Evolutionary conservation across 2,329 filamentous ascomycete genomes (phyloP).

Genomic region (Apiospora marii): DNA sequence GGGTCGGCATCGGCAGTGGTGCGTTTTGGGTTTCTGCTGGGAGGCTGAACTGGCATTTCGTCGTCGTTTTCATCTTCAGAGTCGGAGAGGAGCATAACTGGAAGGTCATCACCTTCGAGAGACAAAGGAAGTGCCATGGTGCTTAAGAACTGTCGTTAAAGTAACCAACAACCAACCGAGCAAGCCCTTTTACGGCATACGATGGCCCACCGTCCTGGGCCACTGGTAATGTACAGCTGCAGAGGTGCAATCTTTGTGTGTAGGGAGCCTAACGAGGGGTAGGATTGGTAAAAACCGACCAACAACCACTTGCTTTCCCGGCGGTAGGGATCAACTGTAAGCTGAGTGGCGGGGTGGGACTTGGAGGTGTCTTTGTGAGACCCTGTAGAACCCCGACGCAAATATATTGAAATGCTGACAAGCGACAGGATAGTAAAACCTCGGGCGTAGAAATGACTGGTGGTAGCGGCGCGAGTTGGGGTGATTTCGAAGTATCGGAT

Average conservation of each 20-base stretch:
- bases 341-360: not conserved
- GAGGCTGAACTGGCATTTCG: not conserved
- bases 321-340: not conserved
- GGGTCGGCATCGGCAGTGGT: conserved; percentile 31
- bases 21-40: conserved; percentile 30
- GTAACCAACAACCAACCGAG: not conserved
- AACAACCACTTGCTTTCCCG: not conserved
- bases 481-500: not conserved
- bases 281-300: not conserved
- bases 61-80: conserved; percentile 29
- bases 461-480: not conserved
- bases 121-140: conserved; percentile 27
- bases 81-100: conserved; percentile 29
- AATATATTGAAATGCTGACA: not conserved
- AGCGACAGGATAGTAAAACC: not conserved
- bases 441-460: not conserved
- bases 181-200: conserved; percentile 9
- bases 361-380: not conserved
- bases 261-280: not conserved
- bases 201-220: conserved; percentile 14
- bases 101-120: conserved; percentile 28
- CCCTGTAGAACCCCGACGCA: not conserved
- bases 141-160: not conserved
- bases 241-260: not conserved
- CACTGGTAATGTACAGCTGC: not conserved